A percentile compares a stretch with the other conserved stretches of the same genome.
phyloP scores from a whole-genome alignment of 164 flowering plant genomes.

The Paratinospora sagittata region DNA sequence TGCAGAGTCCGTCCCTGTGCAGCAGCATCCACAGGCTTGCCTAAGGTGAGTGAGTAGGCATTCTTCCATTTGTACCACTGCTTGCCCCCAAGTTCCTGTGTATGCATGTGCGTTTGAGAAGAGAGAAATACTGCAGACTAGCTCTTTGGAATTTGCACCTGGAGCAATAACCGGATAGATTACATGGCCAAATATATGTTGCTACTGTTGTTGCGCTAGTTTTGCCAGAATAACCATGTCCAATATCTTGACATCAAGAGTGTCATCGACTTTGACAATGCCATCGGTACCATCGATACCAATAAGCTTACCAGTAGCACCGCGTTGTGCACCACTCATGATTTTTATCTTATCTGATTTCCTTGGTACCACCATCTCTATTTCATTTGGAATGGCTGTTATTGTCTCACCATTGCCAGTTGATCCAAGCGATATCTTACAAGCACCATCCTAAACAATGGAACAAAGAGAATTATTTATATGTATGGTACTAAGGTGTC shows the following conservation, averaged over 20 bases:
- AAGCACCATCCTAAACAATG: constrained; percentile 73
- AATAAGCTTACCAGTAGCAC: constrained; percentile 80
- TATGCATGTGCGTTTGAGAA: background rate
- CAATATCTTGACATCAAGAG: constrained; percentile 86
- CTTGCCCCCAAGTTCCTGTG: background rate
- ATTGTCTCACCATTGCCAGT: constrained; percentile 63
- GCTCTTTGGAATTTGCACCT: background rate
- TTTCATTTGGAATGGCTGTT: constrained; percentile 48
- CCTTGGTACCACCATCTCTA: constrained; percentile 69
- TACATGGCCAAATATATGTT: background rate
- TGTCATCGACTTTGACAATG: constrained; percentile 82
- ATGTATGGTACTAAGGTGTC: no score
- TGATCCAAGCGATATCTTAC: constrained; percentile 67
- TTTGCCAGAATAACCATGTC: constrained; percentile 78
- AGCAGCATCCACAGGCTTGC: background rate
- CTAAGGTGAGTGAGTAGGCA: no score
- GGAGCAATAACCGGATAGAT: background rate
- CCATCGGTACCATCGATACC: constrained; percentile 95
- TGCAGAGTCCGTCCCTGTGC: background rate
- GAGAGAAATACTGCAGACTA: background rate
- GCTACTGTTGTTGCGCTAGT: constrained; percentile 34
- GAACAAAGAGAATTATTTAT: background rate
- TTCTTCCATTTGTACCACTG: no score
- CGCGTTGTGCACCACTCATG: constrained; percentile 83
- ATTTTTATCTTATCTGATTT: constrained; percentile 79